A percentile compares a stretch with the other conserved stretches of the same genome.
Evolutionary conservation across 2,329 filamentous ascomycete species (phyloP).

Genomic region (Nigrospora oryzae): DNA sequence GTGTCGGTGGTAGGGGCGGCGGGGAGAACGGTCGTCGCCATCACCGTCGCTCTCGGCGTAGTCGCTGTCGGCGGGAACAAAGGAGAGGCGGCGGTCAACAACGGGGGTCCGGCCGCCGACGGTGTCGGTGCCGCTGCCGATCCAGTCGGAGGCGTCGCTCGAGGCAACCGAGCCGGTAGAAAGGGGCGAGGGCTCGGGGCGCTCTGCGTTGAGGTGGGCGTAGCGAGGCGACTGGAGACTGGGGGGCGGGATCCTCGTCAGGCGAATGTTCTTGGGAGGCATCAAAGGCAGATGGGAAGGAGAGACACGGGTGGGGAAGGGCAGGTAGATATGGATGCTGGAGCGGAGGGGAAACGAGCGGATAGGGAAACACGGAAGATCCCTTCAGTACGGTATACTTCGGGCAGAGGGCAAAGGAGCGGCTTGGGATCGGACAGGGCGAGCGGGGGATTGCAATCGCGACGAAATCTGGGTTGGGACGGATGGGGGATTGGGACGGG

Average conservation of each 20-base stretch:
- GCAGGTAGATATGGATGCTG: neutral
- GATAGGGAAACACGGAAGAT: no score
- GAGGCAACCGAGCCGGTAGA: constrained; percentile 14
- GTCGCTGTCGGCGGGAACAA: constrained; percentile 12
- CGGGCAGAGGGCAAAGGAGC: no score
- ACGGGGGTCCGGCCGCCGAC: constrained; percentile 14
- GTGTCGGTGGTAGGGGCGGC: neutral
- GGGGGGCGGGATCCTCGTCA: constrained; percentile 15
- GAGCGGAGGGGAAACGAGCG: no score
- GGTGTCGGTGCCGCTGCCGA: constrained; percentile 16
- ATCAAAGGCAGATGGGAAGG: constrained; percentile 7
- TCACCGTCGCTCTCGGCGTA: constrained; percentile 7
- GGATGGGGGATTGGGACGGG: no score
- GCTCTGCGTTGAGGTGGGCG: constrained; percentile 4
- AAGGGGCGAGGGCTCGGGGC: constrained; percentile 11
- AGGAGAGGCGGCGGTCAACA: constrained; percentile 11
- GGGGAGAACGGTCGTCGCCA: constrained; percentile 2
- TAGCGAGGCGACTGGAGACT: constrained; percentile 6
- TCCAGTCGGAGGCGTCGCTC: constrained; percentile 15
- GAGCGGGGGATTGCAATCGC: no score
- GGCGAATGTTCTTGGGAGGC: constrained; percentile 15
- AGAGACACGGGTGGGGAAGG: constrained; percentile 2
- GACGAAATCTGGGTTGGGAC: no score
- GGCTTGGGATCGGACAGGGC: no score
- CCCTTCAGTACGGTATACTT: no score